Percentiles rank a stretch among this genome's conserved stretches.
Conservation (phyloP, 2,329 filamentous ascomycete genomes). For the Sarocladium oryzae region DNA sequence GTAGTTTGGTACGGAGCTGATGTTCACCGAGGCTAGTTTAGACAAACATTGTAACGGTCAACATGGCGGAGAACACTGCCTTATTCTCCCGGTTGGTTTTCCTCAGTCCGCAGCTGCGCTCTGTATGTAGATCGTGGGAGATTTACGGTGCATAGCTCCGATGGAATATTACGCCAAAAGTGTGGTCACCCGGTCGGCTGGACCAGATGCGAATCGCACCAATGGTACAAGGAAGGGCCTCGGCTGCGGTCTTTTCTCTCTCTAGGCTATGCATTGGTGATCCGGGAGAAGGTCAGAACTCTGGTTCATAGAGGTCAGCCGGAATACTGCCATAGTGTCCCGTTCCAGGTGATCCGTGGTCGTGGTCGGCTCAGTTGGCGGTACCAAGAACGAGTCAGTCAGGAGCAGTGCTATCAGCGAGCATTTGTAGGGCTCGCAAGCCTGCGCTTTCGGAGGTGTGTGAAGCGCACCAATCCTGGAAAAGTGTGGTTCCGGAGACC, state of each 20-base stretch:
- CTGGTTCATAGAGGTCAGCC: conserved; percentile 1
- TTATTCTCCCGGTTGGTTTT: background rate
- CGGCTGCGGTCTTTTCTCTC: background rate
- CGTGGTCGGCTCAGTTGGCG: background rate
- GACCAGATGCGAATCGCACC: background rate
- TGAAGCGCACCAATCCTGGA: conserved; percentile 7
- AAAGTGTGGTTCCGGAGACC: background rate
- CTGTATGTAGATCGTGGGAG: conserved; percentile 3
- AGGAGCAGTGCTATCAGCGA: background rate
- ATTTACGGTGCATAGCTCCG: conserved; percentile 5
- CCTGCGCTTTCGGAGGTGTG: background rate
- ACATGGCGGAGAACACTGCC: background rate
- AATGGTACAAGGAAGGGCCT: background rate
- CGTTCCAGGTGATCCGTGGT: background rate
- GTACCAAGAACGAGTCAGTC: background rate
- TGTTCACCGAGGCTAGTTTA: background rate
- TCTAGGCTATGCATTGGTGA: conserved; percentile 2
- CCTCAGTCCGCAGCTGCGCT: background rate
- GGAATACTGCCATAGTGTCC: conserved; percentile 1
- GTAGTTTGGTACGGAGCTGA: conserved; percentile 7
- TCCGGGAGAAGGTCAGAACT: background rate
- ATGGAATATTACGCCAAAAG: background rate
- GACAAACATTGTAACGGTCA: background rate
- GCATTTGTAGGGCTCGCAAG: background rate
- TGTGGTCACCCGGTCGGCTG: conserved; percentile 1